These are phyloP conservation scores for Ophiocordyceps robertsii DNA, from an alignment of 2,329 filamentous ascomycete species.

Conservation along the genomic window DNA sequence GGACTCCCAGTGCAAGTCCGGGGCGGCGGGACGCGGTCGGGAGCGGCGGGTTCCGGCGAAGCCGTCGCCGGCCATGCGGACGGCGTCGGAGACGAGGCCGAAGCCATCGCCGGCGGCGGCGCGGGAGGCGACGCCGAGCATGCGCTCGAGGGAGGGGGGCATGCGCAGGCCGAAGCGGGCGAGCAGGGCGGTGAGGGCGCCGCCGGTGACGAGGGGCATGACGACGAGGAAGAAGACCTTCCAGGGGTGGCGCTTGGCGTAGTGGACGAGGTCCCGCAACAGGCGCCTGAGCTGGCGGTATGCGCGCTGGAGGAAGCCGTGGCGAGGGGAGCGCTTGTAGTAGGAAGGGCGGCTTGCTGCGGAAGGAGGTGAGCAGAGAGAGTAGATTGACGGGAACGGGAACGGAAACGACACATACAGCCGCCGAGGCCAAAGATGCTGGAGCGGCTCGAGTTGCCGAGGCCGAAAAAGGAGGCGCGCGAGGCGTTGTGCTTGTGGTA, in stretches of 20 bases:
- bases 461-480: constrained; percentile 32
- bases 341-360: constrained; percentile 41
- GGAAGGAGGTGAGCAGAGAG: too few relatives aligned
- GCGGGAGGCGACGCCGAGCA: constrained; percentile 39
- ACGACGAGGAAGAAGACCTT: constrained; percentile 82
- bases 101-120: constrained; percentile 31
- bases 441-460: constrained; percentile 28
- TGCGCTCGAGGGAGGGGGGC: constrained; percentile 47
- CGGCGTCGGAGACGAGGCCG: constrained; percentile 40
- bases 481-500: constrained; percentile 17
- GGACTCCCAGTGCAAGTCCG: constrained; percentile 23
- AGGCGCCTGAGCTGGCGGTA: constrained; percentile 66
- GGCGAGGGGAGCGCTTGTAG: constrained; percentile 72
- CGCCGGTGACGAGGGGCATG: constrained; percentile 76
- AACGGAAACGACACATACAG: too few relatives aligned
- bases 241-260: constrained; percentile 69
- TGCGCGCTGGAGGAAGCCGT: constrained; percentile 62
- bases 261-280: constrained; percentile 66
- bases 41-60: constrained; percentile 2
- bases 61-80: constrained; percentile 34
- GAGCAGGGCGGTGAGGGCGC: constrained; percentile 65
- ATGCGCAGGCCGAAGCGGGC: constrained; percentile 67
- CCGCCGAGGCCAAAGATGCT: constrained; percentile 30
- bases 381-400: too few relatives aligned
- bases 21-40: constrained; percentile 14